Conservation (phyloP, 2,329 filamentous ascomycete species). For the Epichloe hybrida region DNA sequence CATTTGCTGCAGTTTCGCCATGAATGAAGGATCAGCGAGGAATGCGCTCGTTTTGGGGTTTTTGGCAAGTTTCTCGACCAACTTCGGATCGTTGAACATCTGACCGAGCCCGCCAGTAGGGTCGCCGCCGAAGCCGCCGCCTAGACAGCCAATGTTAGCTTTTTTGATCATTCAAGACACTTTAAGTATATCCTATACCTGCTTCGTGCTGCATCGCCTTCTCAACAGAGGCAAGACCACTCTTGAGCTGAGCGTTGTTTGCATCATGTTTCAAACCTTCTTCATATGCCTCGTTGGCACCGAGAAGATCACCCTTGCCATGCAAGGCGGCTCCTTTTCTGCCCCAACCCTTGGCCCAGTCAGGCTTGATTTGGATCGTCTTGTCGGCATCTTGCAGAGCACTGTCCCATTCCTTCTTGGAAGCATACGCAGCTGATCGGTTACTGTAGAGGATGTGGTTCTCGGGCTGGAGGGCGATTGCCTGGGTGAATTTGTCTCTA, state of each 20-base stretch:
- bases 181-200: slow-evolving; percentile 13
- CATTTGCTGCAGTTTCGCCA: slow-evolving; percentile 74
- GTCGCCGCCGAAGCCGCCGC: slow-evolving; percentile 35
- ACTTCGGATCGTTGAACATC: slow-evolving; percentile 88
- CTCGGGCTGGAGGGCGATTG: slow-evolving; percentile 71
- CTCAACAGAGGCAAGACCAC: slow-evolving; percentile 70
- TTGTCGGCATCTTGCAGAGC: slow-evolving; percentile 85
- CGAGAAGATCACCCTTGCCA: slow-evolving; percentile 72
- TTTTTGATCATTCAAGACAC: background rate
- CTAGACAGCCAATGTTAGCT: slow-evolving; percentile 5
- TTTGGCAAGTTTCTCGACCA: slow-evolving; percentile 77
- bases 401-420: slow-evolving; percentile 74
- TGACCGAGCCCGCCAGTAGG: slow-evolving; percentile 66
- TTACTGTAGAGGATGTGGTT: slow-evolving; percentile 99
- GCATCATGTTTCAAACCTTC: slow-evolving; percentile 89
- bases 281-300: slow-evolving; percentile 80
- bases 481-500: slow-evolving; percentile 88
- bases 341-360: slow-evolving; percentile 95
- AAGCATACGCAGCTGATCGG: slow-evolving; percentile 76
- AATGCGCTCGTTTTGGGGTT: slow-evolving; percentile 86
- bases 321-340: slow-evolving; percentile 87
- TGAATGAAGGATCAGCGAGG: slow-evolving; percentile 75
- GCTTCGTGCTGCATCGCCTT: slow-evolving; percentile 61
- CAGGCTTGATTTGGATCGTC: slow-evolving; percentile 86
- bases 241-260: slow-evolving; percentile 84